Conservation (phyloP, 2,329 filamentous ascomycete genomes). For the Diaporthe aspalathi region DNA sequence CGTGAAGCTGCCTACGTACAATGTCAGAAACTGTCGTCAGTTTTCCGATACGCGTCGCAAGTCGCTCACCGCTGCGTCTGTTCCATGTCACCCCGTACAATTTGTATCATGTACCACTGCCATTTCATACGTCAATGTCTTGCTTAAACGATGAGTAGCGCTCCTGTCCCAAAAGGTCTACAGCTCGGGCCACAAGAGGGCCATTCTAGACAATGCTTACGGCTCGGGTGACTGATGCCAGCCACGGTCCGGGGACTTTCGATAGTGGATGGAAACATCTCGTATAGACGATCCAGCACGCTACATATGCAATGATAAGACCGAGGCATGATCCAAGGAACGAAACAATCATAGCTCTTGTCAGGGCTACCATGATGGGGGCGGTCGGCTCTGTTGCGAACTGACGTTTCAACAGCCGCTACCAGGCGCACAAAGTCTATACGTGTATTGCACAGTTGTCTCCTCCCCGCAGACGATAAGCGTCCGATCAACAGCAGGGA, state of each 20-base stretch:
- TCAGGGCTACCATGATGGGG: not conserved
- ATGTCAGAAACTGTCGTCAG: not conserved
- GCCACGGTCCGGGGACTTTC: constrained; percentile 16
- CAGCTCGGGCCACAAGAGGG: too few species aligned
- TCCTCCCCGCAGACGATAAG: constrained; percentile 13
- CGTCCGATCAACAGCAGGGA: constrained; percentile 23
- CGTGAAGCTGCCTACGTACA: constrained; percentile 6
- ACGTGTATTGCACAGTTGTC: not conserved
- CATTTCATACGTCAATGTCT: not conserved
- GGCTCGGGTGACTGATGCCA: constrained; percentile 18
- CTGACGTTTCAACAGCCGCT: not conserved
- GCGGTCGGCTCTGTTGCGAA: not conserved
- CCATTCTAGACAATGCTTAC: not conserved
- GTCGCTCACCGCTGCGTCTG: constrained; percentile 20
- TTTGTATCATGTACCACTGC: constrained; percentile 26
- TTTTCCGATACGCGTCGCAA: not conserved
- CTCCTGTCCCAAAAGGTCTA: not conserved
- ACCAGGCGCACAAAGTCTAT: not conserved
- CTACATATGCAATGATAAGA: not conserved
- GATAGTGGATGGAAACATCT: constrained; percentile 23
- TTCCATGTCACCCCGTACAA: constrained; percentile 22
- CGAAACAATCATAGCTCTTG: not conserved
- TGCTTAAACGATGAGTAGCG: not conserved
- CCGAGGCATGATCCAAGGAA: not conserved
- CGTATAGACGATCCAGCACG: constrained; percentile 20